Evolutionary conservation across 768 basidiomycete genomes (phyloP), one percentile per base, ranked within the genome.

Genomic region (Piloderma croceum): DNA sequence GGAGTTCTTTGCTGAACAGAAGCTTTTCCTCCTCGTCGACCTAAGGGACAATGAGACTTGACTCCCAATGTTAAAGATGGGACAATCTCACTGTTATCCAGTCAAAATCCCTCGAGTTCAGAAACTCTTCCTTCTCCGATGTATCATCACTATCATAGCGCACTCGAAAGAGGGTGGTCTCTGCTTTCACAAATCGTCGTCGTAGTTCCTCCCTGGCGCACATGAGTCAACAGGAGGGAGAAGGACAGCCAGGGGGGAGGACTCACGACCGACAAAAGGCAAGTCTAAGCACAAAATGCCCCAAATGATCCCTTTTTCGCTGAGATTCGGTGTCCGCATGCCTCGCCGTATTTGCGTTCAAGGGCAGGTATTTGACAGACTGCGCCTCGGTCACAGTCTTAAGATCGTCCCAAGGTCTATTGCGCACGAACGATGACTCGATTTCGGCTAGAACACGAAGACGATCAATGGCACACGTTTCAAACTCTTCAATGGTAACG

Each of bases 261-360:
- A 80, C 92, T 58, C 63, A 98, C 93, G 91, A 90, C 42, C 90
- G 80, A 64, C 93, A 96, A 63, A 99, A 98, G 5, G 96, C 93
- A 29, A 99, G 70, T 36, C 96, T 68, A 46, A 98, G 67, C 9
- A 98, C 89, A 61, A 91, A 98, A 63, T 99, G 96, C 7, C 92
- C 82, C 10, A 96, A 69, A 53, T 90, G 83, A 59, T 99, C 96
- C 46, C 74, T 81, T 54, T 74, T 72, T 44, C 96, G 71, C 58
- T 98, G 79, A 7, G 56, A 62, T 24, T 86, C 76, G 39, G 70
- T 45, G 36, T 77, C 69, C 7, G 62, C 59, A 11, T 52, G 60
- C n/a, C 52, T 58, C 0, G 76, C 73, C n/a, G 72, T 70, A 42
- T 74, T 76, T 24, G 71, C 67, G 42, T 74, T 68, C 36, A 99